phyloP scores from a whole-genome alignment of 2,329 filamentous ascomycete genomes.

The Talaromyces atroroseus region DNA sequence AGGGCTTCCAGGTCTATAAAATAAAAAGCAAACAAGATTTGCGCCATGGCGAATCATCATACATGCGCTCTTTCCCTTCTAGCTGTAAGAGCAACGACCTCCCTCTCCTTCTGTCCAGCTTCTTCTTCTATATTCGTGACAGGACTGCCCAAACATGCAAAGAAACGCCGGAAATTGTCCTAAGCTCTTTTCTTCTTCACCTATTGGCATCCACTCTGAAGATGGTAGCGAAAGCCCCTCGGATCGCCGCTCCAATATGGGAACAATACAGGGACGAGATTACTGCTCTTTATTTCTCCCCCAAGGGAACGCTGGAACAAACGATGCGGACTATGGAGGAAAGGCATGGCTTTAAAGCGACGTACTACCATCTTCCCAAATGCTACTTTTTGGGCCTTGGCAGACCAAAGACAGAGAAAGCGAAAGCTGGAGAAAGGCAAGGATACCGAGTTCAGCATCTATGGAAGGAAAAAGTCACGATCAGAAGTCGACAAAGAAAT shows the following conservation, averaged over 20 bases:
- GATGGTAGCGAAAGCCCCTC: not conserved
- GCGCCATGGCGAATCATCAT: no score
- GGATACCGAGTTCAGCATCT: not conserved
- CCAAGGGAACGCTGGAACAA: not conserved
- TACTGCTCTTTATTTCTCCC: slow-evolving; percentile 1
- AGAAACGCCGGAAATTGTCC: no score
- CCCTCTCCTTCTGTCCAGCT: no score
- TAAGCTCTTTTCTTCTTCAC: not conserved
- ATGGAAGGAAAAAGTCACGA: not conserved
- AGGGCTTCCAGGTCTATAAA: no score
- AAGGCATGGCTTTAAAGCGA: slow-evolving; percentile 5
- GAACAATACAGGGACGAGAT: slow-evolving; percentile 2
- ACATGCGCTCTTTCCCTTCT: no score
- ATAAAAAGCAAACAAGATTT: no score
- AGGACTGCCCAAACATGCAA: not conserved
- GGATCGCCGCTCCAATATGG: slow-evolving; percentile 1
- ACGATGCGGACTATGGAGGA: slow-evolving; percentile 5
- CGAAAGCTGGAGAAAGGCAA: slow-evolving; percentile 1
- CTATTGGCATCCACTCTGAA: not conserved
- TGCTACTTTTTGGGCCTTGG: not conserved
- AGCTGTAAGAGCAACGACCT: no score
- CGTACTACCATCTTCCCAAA: not conserved
- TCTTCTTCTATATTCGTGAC: no score
- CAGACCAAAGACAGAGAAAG: not conserved
- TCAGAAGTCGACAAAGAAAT: slow-evolving; percentile 1